Evolutionary conservation across 192 early-diverging fungal species (phyloP).

Genomic region (Pilobolus umbonatus): DNA sequence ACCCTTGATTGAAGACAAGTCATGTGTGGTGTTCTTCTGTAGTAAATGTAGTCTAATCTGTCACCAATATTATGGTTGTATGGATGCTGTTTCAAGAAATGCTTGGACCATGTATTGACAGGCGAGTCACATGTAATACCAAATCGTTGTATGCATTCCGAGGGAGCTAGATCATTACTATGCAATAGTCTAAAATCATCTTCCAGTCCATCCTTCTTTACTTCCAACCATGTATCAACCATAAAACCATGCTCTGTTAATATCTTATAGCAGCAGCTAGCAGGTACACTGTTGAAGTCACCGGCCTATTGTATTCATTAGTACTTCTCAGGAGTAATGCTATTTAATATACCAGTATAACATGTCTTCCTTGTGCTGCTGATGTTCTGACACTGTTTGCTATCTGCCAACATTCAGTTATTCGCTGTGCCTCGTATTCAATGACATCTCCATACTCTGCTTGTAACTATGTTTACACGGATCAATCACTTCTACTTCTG

Average conservation of each 20-base stretch:
- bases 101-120: constrained; percentile 48
- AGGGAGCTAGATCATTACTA: background rate
- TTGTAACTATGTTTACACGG: constrained; percentile 39
- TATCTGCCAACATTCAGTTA: constrained; percentile 52
- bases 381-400: constrained; percentile 37
- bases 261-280: constrained; percentile 36
- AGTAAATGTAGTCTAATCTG: constrained; percentile 52
- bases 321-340: background rate
- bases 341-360: constrained; percentile 42
- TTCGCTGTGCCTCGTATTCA: constrained; percentile 42
- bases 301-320: constrained; percentile 32
- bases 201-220: constrained; percentile 10
- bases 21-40: constrained; percentile 37
- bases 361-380: constrained; percentile 44
- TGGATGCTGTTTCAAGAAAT: constrained; percentile 31
- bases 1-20: constrained; percentile 29
- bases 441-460: constrained; percentile 48
- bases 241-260: constrained; percentile 33
- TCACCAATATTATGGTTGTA: constrained; percentile 33
- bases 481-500: too few species aligned
- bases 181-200: background rate
- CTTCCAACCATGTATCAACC: constrained; percentile 42
- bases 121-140: constrained; percentile 54
- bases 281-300: constrained; percentile 47
- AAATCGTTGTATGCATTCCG: constrained; percentile 26